Evolutionary conservation across 2,329 filamentous ascomycete species (phyloP).

Genomic region (Hymenoscyphus scutula): DNA sequence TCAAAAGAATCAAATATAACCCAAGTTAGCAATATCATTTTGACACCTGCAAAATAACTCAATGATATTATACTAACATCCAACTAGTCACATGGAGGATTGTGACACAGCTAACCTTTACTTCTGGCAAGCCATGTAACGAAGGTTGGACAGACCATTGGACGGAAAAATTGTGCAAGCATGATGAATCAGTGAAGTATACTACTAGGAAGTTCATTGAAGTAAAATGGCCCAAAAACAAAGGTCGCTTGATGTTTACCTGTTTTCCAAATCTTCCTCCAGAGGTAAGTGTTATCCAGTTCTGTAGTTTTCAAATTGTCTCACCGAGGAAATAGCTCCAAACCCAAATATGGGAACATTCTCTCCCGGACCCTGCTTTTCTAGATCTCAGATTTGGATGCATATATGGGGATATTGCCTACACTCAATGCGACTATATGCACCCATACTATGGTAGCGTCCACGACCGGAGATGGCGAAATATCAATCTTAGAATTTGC

Average conservation of each 20-base stretch:
- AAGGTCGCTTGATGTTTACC: not conserved
- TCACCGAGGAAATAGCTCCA: not conserved
- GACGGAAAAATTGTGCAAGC: not conserved
- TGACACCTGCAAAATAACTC: too few species aligned
- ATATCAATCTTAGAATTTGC: not conserved
- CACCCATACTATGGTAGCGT: not conserved
- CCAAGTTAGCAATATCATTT: too few species aligned
- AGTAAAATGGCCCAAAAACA: not conserved
- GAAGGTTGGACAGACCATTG: not conserved
- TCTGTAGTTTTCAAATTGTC: too few species aligned
- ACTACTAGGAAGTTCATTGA: not conserved
- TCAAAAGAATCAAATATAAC: too few species aligned
- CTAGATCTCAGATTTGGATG: not conserved
- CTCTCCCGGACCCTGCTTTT: not conserved
- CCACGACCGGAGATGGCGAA: not conserved
- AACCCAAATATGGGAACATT: not conserved
- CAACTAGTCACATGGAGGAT: not conserved
- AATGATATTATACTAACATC: too few species aligned
- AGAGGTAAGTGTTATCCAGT: not conserved
- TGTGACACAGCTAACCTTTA: not conserved
- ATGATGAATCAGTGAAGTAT: not conserved
- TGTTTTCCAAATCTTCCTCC: not conserved
- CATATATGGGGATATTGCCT: not conserved
- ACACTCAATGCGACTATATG: not conserved
- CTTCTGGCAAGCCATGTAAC: not conserved